Evolutionary conservation across 2,329 filamentous ascomycete genomes (phyloP), one percentile per base, ranked within the genome.

Genomic region (Rhynchosporium graminicola): DNA sequence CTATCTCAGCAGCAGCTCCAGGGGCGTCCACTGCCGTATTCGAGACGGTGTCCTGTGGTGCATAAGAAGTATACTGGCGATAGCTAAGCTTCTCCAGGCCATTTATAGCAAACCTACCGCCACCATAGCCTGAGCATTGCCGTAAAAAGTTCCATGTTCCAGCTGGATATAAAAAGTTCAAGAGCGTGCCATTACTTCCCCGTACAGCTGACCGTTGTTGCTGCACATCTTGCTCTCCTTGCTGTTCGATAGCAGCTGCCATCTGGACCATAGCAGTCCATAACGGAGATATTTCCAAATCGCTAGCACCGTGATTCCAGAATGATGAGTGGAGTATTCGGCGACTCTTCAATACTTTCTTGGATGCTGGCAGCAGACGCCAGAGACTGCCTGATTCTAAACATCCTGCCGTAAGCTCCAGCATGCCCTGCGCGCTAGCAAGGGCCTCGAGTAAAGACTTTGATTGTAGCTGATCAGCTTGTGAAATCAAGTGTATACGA

Each of bases 391-490:
- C 78, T 77, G 83, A 78, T 78, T 85, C 79, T 76, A 74, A 69
- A 71, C 81, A 85, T 83, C 78, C 77, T 74, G 80, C 79, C 73
- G 81, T 81, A 70, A 80, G 81, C 81, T 85, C 82, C 74, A 85
- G 81, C 83, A 85, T 85, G 73, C 77, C 77, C 76, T 75, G 65
- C 61, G 59, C 61, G 48, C 57, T 48, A 33, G 58, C 36, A 13
- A 54, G 61, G 46, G 38, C 52, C 60, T 57, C 61, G 48, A 33
- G 26, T 54, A 31, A 33, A 20, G 4, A n/a, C 40, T 42, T n/a
- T 60, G 47, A 43, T 46, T 15, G 31, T 40, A 33, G 50, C 31
- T 40, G 38, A 33, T 63, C 47, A 65, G 58, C 56, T 46, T 57
- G 43, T n/a, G 9, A 26, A 58, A 52, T 58, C 26, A 47, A 57